Evolutionary conservation across 371 early-diverging fungal species (phyloP), one percentile per base, ranked within the genome.

Genomic region (Rhizopus delemar): DNA sequence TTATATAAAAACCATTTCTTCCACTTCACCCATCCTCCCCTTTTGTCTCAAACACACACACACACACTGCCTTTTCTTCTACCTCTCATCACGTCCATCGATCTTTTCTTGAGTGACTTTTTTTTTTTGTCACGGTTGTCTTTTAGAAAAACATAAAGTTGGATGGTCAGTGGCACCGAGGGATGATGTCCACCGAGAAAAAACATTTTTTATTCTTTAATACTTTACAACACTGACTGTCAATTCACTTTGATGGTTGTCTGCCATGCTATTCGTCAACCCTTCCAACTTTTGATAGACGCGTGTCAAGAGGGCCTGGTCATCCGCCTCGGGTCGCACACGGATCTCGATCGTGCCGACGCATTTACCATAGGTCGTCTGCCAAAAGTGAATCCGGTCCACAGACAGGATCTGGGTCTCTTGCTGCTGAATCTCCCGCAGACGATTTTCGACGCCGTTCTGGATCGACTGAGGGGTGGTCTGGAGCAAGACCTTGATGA

Each of bases 301-400:
- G 38, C 66, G 57, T 12, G 77, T 68, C 45, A 87, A 57, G 0
- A 82, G 59, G 2, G 67, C 58, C 33, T 82, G 81, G 54, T 87
- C 87, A 51, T 85, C 83, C 22, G 84, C 77, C 13, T 80, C 86
- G 5, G 77, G 71, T 41, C 64, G 57, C 9, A 85, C 65, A 11
- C 71, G 79, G 11, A 87, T 63, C 33, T 79, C 74, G 31, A 84
- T 38, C 0, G 87, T 84, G 3, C 86, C 85, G 9, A 87, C 76
- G 50, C 78, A 68, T 62, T 84, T 80, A 12, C 82, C 82, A 59
- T 80, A 80, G 0, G 86, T 82, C 52, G 83, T 87, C 57, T 81
- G 83, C 87, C 87, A 87, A 49, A 85, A 81, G 73, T 87, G 87
- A 3, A 81, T 70, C 3, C 78, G 60, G 29, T 80, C 79, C 13